Conservation (phyloP, 1,139 yeast genomes). For the Pneumocystis sp. region DNA sequence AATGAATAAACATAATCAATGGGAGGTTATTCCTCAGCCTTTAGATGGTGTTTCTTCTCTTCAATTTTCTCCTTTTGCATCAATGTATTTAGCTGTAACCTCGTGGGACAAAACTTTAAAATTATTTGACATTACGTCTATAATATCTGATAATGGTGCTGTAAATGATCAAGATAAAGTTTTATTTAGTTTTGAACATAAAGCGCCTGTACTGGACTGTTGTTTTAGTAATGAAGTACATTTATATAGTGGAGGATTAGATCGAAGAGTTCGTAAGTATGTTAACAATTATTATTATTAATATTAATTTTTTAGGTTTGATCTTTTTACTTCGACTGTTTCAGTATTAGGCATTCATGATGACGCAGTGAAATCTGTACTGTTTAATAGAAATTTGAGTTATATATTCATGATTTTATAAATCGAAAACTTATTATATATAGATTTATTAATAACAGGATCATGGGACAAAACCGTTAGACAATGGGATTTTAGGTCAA, state of each 20-base stretch:
- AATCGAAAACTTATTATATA: not conserved
- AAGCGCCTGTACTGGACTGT: slow-evolving; percentile 11
- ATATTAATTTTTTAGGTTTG: slow-evolving; percentile 4
- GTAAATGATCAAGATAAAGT: slow-evolving; percentile 14
- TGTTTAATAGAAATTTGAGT: slow-evolving; percentile 6
- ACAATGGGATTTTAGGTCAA: slow-evolving; percentile 23
- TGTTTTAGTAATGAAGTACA: slow-evolving; percentile 11
- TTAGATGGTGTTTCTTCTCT: slow-evolving; percentile 11
- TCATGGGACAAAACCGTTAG: slow-evolving; percentile 41
- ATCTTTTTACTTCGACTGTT: slow-evolving; percentile 12
- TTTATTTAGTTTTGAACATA: slow-evolving; percentile 18
- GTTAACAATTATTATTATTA: not conserved
- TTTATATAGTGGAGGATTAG: slow-evolving; percentile 11
- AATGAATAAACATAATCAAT: not conserved
- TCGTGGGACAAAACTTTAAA: slow-evolving; percentile 27
- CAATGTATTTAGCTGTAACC: slow-evolving; percentile 20
- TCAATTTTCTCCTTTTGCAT: slow-evolving; percentile 8
- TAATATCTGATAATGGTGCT: slow-evolving; percentile 18
- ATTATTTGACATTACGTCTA: slow-evolving; percentile 19
- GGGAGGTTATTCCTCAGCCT: slow-evolving; percentile 3
- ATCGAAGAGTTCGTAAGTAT: slow-evolving; percentile 9
- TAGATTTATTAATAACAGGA: slow-evolving; percentile 30
- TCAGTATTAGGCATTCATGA: slow-evolving; percentile 19
- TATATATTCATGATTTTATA: not conserved
- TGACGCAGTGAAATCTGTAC: slow-evolving; percentile 24